A percentile compares a stretch with the other conserved stretches of the same genome.
Evolutionary conservation across 2,329 filamentous ascomycete genomes (phyloP).

Genomic region (Apiospora sp.): DNA sequence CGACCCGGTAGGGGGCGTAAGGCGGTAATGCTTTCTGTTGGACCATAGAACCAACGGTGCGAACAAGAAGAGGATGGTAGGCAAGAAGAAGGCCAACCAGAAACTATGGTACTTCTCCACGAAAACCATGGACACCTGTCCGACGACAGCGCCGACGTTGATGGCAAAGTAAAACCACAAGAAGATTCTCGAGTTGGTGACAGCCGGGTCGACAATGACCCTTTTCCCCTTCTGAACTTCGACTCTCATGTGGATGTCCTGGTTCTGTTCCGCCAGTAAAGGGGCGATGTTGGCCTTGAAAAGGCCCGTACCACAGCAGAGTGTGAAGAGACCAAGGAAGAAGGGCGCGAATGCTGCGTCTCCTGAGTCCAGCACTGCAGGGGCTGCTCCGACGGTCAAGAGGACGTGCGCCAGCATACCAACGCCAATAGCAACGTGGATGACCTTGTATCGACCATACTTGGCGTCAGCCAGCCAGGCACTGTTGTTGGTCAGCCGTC

Average conservation of each 20-base stretch:
- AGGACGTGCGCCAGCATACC: constrained; percentile 73
- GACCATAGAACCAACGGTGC: constrained; percentile 65
- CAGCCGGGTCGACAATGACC: constrained; percentile 74
- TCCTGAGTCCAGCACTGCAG: constrained; percentile 64
- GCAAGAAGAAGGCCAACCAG: constrained; percentile 60
- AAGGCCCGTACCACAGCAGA: constrained; percentile 70
- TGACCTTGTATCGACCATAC: constrained; percentile 76
- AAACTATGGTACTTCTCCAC: constrained; percentile 69
- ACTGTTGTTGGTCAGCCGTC: constrained; percentile 39
- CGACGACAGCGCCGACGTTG: constrained; percentile 59
- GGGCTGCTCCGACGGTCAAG: constrained; percentile 70
- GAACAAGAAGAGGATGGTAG: constrained; percentile 59
- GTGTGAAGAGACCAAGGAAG: constrained; percentile 22
- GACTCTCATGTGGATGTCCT: constrained; percentile 64
- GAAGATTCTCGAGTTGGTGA: constrained; percentile 74
- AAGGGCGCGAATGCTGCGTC: constrained; percentile 53
- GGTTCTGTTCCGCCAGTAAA: constrained; percentile 75
- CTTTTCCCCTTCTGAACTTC: constrained; percentile 66
- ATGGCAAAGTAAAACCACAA: constrained; percentile 63
- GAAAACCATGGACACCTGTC: constrained; percentile 62
- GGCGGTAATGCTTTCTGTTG: constrained; percentile 65
- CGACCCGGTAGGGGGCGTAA: constrained; percentile 69
- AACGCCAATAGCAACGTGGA: constrained; percentile 71
- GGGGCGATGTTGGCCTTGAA: constrained; percentile 85
- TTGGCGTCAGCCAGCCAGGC: constrained; percentile 72